phyloP scores from a whole-genome alignment of 345 rosid genomes.

The Heritiera fomes region DNA sequence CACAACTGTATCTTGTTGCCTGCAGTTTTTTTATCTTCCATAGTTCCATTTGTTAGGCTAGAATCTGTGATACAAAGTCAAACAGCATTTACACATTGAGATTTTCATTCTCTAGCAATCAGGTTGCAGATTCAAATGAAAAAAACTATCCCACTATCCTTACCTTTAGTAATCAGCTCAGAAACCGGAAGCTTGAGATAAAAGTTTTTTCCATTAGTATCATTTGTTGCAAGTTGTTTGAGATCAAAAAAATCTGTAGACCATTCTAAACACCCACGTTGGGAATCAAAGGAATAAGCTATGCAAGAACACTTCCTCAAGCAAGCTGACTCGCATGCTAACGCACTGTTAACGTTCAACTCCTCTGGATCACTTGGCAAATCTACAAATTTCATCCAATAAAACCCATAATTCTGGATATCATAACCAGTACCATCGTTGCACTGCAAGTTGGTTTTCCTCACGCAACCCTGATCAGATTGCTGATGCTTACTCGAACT shows the following conservation, averaged over 20 bases:
- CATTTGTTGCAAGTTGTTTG: neutral
- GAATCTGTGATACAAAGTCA: neutral
- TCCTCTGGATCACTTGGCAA: neutral
- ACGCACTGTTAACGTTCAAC: neutral
- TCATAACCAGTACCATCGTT: no score
- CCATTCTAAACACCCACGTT: neutral
- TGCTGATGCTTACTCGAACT: no score
- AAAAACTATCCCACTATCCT: neutral
- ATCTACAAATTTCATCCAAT: neutral
- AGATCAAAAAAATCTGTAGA: neutral
- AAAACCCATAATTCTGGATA: neutral
- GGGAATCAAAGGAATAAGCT: constrained; percentile 29
- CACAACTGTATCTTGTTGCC: neutral
- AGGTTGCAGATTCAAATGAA: no score
- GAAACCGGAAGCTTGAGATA: constrained; percentile 17
- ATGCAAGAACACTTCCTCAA: constrained; percentile 37
- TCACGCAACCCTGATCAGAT: neutral
- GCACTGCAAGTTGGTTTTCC: neutral
- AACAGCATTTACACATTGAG: neutral
- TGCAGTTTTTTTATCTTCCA: neutral
- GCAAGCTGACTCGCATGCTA: constrained; percentile 28
- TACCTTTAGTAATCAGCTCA: neutral
- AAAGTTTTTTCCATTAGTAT: neutral
- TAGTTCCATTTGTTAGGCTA: no score
- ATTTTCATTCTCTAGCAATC: neutral